Percentiles rank a stretch among this genome's conserved stretches.
phyloP scores from a whole-genome alignment of 257 asterid genomes.

The Solanum arcanum region DNA sequence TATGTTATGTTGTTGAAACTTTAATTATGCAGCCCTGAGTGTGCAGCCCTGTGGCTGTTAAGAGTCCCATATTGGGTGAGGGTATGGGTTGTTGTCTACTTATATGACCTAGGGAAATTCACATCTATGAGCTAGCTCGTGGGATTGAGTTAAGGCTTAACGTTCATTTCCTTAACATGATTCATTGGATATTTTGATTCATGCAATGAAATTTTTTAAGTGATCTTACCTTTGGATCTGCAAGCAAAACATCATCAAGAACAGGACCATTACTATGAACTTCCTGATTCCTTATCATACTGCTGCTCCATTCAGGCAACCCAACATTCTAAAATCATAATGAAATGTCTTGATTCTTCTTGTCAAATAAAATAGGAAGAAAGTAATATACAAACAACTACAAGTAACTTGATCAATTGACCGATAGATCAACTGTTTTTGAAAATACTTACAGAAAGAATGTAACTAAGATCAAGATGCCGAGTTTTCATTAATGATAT shows the following conservation, averaged over 20 bases:
- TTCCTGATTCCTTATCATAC: conserved; percentile 73
- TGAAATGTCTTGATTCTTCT: not conserved
- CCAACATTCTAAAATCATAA: conserved; percentile 56
- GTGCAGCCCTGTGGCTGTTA: not conserved
- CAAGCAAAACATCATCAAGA: conserved; percentile 72
- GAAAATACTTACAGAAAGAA: conserved; percentile 60
- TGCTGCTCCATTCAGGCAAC: conserved; percentile 87
- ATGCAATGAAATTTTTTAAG: not conserved
- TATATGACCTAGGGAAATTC: not conserved
- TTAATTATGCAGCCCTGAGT: not conserved
- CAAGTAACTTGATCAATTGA: not conserved
- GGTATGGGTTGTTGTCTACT: not conserved
- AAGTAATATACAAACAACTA: not conserved
- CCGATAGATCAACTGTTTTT: not conserved
- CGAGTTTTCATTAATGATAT: conserved; percentile 89
- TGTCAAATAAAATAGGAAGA: not conserved
- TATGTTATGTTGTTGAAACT: not conserved
- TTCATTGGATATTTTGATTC: not conserved
- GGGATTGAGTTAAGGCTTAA: not conserved
- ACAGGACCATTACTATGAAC: conserved; percentile 95
- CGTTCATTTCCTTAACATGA: not conserved
- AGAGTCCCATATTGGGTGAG: not conserved
- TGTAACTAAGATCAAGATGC: conserved; percentile 73
- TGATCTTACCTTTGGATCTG: conserved; percentile 60
- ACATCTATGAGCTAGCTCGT: not conserved